phyloP scores from a whole-genome alignment of 495 filamentous ascomycete genomes.

The Penicillium ucsense region DNA sequence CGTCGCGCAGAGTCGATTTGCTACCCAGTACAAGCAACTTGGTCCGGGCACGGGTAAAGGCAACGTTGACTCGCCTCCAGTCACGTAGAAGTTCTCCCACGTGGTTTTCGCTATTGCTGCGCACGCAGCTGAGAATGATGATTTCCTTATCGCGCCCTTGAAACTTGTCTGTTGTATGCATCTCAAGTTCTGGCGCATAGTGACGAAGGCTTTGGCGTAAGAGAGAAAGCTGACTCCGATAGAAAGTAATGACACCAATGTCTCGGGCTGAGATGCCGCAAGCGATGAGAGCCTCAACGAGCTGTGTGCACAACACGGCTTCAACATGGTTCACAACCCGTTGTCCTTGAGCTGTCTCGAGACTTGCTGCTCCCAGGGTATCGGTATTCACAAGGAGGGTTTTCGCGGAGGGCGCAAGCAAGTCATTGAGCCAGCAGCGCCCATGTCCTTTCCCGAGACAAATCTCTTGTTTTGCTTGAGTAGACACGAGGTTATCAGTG shows the following conservation, averaged over 20 bases:
- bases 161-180: conserved; percentile 94
- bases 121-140: conserved; percentile 73
- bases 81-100: conserved; percentile 87
- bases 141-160: conserved; percentile 94
- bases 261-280: conserved; percentile 63
- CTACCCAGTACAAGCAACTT: conserved; percentile 86
- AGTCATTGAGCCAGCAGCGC: conserved; percentile 74
- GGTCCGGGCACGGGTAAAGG: conserved; percentile 80
- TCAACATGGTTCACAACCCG: conserved; percentile 81
- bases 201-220: conserved; percentile 46
- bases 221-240: conserved; percentile 76
- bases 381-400: conserved; percentile 89
- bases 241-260: conserved; percentile 98
- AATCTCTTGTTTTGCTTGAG: conserved; percentile 23
- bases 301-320: conserved; percentile 60
- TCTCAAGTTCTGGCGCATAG: conserved; percentile 56
- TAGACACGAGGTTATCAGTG: conserved; percentile 25
- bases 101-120: conserved; percentile 67
- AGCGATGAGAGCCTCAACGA: conserved; percentile 67
- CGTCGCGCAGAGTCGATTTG: conserved; percentile 56
- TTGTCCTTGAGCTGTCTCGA: conserved; percentile 64
- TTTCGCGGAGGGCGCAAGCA: conserved; percentile 57
- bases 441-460: conserved; percentile 42
- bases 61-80: conserved; percentile 90
- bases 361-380: conserved; percentile 46